Conservation (phyloP, 163 green algal species). For the Chlamydomonas reinhardtii region DNA sequence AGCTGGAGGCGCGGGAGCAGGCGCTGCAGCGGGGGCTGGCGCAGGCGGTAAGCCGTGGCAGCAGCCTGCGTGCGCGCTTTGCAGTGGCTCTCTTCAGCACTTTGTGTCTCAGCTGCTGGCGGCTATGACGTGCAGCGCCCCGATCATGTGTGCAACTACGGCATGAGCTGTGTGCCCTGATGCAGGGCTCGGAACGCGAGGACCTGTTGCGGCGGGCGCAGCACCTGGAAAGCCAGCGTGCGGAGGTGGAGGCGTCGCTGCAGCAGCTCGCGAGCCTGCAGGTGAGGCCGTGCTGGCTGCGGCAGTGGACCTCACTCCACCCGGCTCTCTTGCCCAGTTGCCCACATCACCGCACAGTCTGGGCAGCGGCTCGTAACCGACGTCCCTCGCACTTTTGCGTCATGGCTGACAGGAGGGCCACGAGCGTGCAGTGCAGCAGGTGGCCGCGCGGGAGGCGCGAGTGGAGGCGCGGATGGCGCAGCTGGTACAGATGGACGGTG, state of each 20-base stretch:
- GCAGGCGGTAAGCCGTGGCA: conserved; percentile 4
- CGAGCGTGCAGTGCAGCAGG: conserved; percentile 22
- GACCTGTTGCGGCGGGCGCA: conserved; percentile 22
- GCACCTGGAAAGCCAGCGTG: conserved; percentile 17
- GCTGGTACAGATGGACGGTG: background rate
- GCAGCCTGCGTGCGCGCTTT: too few species aligned
- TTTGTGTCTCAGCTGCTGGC: too few species aligned
- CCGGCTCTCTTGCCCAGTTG: too few species aligned
- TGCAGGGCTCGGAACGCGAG: conserved; percentile 35
- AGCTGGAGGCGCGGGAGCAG: conserved; percentile 29
- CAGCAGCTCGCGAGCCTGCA: conserved; percentile 42
- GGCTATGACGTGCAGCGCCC: too few species aligned
- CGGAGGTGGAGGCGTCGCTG: conserved; percentile 33
- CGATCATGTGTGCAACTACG: too few species aligned
- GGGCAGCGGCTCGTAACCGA: too few species aligned
- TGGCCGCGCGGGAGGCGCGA: conserved; percentile 20
- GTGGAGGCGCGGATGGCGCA: conserved; percentile 5
- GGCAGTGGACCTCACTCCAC: too few species aligned
- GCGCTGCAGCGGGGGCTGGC: conserved; percentile 14
- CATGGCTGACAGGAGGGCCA: conserved; percentile 12
- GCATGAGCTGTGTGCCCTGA: too few species aligned
- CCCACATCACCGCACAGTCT: too few species aligned
- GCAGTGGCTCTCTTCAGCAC: too few species aligned
- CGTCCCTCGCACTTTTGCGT: too few species aligned
- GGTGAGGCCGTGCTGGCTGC: background rate